Base-by-base conservation (phyloP, 768 basidiomycete species). In the Butyriboletus loyo region DNA sequence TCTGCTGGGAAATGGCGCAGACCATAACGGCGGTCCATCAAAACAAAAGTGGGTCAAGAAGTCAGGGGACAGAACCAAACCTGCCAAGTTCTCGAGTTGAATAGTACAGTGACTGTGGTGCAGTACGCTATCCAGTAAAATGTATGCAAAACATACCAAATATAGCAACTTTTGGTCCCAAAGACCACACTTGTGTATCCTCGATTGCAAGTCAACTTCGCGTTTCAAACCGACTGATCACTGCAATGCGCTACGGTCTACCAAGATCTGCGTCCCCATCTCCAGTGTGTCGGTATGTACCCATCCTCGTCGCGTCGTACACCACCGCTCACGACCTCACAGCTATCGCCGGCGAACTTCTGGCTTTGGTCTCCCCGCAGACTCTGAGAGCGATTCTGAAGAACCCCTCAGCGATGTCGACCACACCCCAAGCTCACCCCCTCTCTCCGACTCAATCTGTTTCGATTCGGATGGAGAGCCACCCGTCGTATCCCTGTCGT, bases 351-450 rank as follows among this genome's bases (percentile, higher is more conserved):
- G 77, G n/a, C 67, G 73, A 32, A 68, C 73, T 5, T 82, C 80
- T 14, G 79, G 80, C 7, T 85, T 81, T 59, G 82, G 81, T 15
- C 64, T 83, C 5, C 75, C 76, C 28, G 76, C 79, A 6, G 80
- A 81, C 51, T 83, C 80, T 9, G 67, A 73, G 24, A 69, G 61
- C 45, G 65, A 67, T 19, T 38, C 49, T n/a, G 69, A 66, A 3
- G 60, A 65, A 13, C 63, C 67, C 15, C 62, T 70, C 37, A 73
- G 73, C 39, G 77, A 77, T 37, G 72, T 67, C 1, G 75, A 75
- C 6, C 46, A 57, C 63, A n/a, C 57, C 24, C 58, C 60, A 7
- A 60, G 54, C 11, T 64, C 69, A 0, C 68, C 66, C 52, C 71
- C 72, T 53, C 73, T 69, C 17, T 69, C 72, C 8, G 73, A 74